Conservation (phyloP, 2,329 filamentous ascomycete species). For the Botrytis deweyae region DNA sequence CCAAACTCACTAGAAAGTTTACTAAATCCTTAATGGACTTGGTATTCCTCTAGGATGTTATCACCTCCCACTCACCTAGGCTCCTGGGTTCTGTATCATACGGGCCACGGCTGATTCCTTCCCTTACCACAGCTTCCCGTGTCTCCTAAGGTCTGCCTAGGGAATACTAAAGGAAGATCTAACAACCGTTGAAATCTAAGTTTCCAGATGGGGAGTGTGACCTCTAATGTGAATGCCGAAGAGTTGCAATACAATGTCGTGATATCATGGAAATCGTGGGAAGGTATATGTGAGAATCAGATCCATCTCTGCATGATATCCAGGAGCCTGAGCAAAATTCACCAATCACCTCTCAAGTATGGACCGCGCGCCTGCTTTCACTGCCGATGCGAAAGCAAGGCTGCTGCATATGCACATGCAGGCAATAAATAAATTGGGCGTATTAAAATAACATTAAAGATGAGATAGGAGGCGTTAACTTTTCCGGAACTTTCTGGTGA, state of each 20-base stretch:
- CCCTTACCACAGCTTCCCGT: neutral
- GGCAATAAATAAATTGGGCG: slow-evolving; percentile 9
- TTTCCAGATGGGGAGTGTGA: neutral
- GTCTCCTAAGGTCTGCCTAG: neutral
- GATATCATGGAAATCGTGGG: neutral
- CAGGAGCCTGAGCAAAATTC: neutral
- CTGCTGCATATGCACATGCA: slow-evolving; percentile 11
- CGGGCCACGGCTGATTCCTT: neutral
- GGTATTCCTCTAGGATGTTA: neutral
- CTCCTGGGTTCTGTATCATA: neutral
- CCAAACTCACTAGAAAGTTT: neutral
- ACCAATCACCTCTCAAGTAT: neutral
- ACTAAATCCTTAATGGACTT: neutral
- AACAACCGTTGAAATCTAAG: neutral
- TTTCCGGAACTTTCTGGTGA: neutral
- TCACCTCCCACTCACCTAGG: neutral
- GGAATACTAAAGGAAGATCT: neutral
- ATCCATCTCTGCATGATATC: neutral
- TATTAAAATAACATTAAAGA: neutral
- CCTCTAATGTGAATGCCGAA: neutral
- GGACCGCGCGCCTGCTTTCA: slow-evolving; percentile 13
- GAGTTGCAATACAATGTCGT: neutral
- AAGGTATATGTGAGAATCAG: neutral
- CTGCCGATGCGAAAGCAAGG: slow-evolving; percentile 17
- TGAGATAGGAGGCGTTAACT: slow-evolving; percentile 14